Percentiles rank a stretch among this genome's conserved stretches.
These are phyloP conservation scores for Cylindrotheca closterium DNA, from an alignment of 108 stramenopile genomes.

Conservation along the genomic window DNA sequence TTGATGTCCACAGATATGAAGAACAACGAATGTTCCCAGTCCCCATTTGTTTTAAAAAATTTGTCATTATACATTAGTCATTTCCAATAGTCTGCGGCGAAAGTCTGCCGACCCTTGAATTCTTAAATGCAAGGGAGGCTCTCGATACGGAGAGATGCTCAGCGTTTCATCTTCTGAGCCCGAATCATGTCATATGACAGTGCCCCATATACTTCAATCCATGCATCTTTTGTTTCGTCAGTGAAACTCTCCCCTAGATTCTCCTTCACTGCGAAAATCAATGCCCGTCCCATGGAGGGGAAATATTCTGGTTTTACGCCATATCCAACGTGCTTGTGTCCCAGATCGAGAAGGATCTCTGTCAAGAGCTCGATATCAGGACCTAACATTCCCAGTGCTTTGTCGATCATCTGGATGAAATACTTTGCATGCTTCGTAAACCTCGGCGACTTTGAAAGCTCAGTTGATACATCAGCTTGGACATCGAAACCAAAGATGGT, in stretches of 20 bases:
- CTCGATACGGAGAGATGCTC: too few species aligned
- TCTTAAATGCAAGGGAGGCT: too few species aligned
- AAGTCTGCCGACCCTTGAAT: too few species aligned
- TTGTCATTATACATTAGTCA: too few species aligned
- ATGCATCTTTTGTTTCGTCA: slow-evolving; percentile 33
- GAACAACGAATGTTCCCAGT: too few species aligned
- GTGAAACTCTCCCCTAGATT: slow-evolving; percentile 43
- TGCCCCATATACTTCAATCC: slow-evolving; percentile 33
- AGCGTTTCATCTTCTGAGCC: slow-evolving; percentile 30
- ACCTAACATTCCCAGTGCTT: slow-evolving; percentile 41
- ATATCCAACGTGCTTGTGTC: slow-evolving; percentile 42
- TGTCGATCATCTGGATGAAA: slow-evolving; percentile 38
- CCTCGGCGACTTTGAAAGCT: slow-evolving; percentile 17
- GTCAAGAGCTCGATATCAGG: slow-evolving; percentile 42
- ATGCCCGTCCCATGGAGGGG: slow-evolving; percentile 42
- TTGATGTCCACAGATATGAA: too few species aligned
- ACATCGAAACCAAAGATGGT: slow-evolving; percentile 32
- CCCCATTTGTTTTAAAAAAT: too few species aligned
- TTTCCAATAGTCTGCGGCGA: too few species aligned
- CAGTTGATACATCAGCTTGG: slow-evolving; percentile 1
- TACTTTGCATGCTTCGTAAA: slow-evolving; percentile 34
- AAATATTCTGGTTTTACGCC: slow-evolving; percentile 45
- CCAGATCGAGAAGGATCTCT: slow-evolving; percentile 39
- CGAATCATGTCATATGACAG: slow-evolving; percentile 34
- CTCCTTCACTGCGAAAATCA: slow-evolving; percentile 33